Evolutionary conservation across 1,284 basidiomycete species (phyloP).

Genomic region (Melampsora medusae): DNA sequence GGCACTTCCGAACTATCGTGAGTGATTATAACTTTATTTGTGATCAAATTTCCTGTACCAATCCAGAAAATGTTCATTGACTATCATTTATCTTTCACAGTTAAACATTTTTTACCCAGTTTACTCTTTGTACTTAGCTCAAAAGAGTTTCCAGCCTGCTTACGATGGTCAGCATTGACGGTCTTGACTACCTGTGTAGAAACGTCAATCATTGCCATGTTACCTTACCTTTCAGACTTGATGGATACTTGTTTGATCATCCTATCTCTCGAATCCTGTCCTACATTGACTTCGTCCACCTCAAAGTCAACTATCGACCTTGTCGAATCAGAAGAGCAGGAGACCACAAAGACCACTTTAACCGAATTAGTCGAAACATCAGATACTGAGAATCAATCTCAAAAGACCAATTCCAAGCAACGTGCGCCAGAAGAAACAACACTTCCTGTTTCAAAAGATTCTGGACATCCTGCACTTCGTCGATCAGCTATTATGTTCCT

Average conservation of each 20-base stretch:
- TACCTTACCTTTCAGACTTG: slow-evolving; percentile 14
- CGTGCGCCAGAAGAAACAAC: neutral
- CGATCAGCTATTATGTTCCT: slow-evolving; percentile 9
- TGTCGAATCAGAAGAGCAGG: neutral
- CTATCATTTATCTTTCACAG: slow-evolving; percentile 2
- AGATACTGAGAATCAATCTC: neutral
- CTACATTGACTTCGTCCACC: neutral
- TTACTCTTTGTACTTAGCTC: slow-evolving; percentile 17
- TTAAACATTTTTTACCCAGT: slow-evolving; percentile 14
- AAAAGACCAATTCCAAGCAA: neutral
- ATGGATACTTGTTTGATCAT: slow-evolving; percentile 25
- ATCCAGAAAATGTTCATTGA: neutral
- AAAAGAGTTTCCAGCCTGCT: neutral
- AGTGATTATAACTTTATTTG: slow-evolving; percentile 50
- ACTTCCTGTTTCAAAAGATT: slow-evolving; percentile 7
- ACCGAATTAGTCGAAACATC: neutral
- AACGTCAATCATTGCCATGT: neutral
- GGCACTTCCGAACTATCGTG: slow-evolving; percentile 69
- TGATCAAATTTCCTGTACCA: neutral
- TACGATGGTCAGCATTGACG: slow-evolving; percentile 17
- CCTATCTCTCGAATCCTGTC: neutral
- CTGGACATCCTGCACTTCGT: slow-evolving; percentile 8
- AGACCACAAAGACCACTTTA: neutral
- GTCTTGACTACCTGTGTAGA: slow-evolving; percentile 29
- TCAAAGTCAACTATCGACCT: too few species aligned